A percentile compares a stretch with the other conserved stretches of the same genome.
Evolutionary conservation across 202 grass and related monocot genomes (phyloP).

Genomic region (Carex sylvatica): DNA sequence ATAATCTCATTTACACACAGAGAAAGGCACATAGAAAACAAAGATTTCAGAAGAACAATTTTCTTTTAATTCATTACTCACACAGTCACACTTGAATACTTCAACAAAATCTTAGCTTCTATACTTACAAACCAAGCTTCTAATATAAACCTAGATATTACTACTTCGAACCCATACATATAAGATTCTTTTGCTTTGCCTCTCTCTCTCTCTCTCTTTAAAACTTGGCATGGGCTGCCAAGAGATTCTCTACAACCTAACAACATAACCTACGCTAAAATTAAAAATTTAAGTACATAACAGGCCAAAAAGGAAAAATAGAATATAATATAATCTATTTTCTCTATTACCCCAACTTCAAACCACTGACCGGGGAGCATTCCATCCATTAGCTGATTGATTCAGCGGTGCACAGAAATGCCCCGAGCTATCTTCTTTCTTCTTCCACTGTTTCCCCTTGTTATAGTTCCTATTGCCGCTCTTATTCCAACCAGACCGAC

Average conservation of each 20-base stretch:
- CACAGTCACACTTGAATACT: too few relatives aligned
- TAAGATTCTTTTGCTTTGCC: not conserved
- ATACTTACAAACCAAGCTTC: too few relatives aligned
- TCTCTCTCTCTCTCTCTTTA: not conserved
- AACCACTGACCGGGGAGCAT: slow-evolving; percentile 6
- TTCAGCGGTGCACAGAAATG: not conserved
- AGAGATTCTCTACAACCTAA: not conserved
- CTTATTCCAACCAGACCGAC: not conserved
- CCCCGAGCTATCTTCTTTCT: not conserved
- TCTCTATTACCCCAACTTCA: not conserved
- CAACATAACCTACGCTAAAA: not conserved
- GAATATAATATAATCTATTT: not conserved
- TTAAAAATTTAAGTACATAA: not conserved
- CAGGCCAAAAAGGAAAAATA: not conserved
- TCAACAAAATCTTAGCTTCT: too few relatives aligned
- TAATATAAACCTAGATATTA: not conserved
- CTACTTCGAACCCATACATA: not conserved
- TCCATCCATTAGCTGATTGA: slow-evolving; percentile 4
- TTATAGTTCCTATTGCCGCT: not conserved
- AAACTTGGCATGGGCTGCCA: not conserved
- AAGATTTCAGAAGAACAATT: too few relatives aligned
- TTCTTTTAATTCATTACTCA: too few relatives aligned
- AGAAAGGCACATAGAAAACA: too few relatives aligned
- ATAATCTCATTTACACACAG: too few relatives aligned
- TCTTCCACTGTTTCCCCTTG: slow-evolving; percentile 2